These are phyloP conservation scores for Elaeis oleifera DNA, from an alignment of 202 grass and related monocot species.

Conservation along the genomic window DNA sequence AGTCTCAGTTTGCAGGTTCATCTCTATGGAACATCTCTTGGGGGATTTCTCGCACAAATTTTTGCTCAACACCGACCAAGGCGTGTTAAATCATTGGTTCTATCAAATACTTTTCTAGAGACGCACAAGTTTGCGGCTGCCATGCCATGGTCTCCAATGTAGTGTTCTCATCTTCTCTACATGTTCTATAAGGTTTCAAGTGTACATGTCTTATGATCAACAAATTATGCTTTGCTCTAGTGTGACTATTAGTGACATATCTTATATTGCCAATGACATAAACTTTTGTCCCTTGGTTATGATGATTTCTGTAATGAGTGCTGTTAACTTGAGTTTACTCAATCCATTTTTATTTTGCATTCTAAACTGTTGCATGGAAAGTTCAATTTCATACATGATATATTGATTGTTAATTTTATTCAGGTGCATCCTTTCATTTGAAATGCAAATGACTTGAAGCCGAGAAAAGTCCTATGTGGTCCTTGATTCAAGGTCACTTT, in stretches of 20 bases:
- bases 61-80: conserved; percentile 88
- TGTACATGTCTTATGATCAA: too few relatives aligned
- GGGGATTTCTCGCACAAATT: conserved; percentile 91
- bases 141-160: conserved; percentile 96
- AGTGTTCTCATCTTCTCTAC: conserved; percentile 31
- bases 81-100: conserved; percentile 81
- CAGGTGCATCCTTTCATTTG: too few relatives aligned
- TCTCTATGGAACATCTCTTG: conserved; percentile 98
- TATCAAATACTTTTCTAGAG: conserved; percentile 95
- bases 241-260: not conserved
- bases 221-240: too few relatives aligned
- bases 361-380: too few relatives aligned
- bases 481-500: too few relatives aligned
- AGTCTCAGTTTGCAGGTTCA: conserved; percentile 46
- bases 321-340: too few relatives aligned
- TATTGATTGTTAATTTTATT: too few relatives aligned
- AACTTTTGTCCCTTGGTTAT: not conserved
- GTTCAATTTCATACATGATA: too few relatives aligned
- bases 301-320: too few relatives aligned
- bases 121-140: conserved; percentile 85
- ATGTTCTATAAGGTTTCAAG: not conserved
- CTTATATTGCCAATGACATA: not conserved
- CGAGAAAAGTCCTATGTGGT: too few relatives aligned
- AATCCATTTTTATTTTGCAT: too few relatives aligned
- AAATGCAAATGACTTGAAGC: too few relatives aligned